Evolutionary conservation across 2,329 filamentous ascomycete species (phyloP).

Genomic region (Fusarium chlamydosporum): DNA sequence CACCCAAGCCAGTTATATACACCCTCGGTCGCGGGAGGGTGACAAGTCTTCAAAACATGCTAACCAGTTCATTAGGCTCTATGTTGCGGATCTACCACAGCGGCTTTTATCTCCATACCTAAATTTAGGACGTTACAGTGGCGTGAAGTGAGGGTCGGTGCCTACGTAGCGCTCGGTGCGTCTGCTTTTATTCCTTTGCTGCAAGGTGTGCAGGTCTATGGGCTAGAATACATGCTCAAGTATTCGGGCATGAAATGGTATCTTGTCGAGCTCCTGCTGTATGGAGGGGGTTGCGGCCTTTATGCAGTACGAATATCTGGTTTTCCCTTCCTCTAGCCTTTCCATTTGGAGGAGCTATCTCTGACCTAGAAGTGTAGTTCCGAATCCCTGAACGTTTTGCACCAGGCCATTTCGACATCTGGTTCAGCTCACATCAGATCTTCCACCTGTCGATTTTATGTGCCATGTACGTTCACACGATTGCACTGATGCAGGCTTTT

Average conservation of each 20-base stretch:
- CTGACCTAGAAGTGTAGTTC: neutral
- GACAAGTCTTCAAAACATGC: neutral
- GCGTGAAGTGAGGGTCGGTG: neutral
- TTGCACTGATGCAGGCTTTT: neutral
- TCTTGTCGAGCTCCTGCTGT: neutral
- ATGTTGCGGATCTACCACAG: neutral
- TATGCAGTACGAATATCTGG: neutral
- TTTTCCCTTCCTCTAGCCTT: neutral
- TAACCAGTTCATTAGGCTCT: neutral
- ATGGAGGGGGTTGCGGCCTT: neutral
- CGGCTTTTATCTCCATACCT: neutral
- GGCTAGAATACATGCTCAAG: neutral
- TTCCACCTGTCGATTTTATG: neutral
- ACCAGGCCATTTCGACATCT: slow-evolving; percentile 6
- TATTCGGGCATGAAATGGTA: neutral
- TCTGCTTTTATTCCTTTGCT: neutral
- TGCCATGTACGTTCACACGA: neutral
- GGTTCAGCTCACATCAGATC: slow-evolving; percentile 2
- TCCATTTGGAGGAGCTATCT: neutral
- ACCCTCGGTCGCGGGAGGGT: neutral
- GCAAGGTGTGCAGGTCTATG: neutral
- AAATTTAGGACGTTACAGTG: neutral
- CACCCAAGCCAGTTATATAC: rapidly evolving
- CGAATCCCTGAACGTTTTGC: neutral
- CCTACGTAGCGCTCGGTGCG: neutral